Evolutionary conservation across 257 asterid species (phyloP), one percentile per base, ranked within the genome.

Genomic region (Osmanthus fragrans): DNA sequence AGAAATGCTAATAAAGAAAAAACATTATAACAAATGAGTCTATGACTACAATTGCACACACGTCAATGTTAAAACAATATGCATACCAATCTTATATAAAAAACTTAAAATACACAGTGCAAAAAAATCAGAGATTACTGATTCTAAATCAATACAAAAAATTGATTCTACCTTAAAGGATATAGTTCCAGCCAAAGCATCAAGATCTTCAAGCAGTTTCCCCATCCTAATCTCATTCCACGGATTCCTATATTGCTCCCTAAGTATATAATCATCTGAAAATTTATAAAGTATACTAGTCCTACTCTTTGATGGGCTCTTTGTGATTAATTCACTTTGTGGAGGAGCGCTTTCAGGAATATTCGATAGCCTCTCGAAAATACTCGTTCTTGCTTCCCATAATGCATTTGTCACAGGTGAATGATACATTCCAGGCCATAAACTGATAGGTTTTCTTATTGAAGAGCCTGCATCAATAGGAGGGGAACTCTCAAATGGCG

Each of bases 161-260:
- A 54, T 36, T 36, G 63, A 15, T 21, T 42, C 7, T 82, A 94
- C 97, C 97, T 94, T 94, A 73, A 83, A 89, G 33, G 97, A 92
- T 32, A 94, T 94, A 39, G 98, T 94, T 45, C 98, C 97, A 74
- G 98, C 98, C 85, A 94, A 85, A 84, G 98, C 98, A 85, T 94
- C 98, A 82, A 94, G 98, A 81, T 94, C 98, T 79, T 94, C 97
- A n/a, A 94, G 92, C 90, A 94, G 85, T 73, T 92, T 94, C 81
- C 97, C 98, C 82, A 88, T 82, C 88, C 98, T 88, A 76, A 94
- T 86, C 85, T 85, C 92, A 85, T 89, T 89, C 98, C 97, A 94
- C 0, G 98, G 96, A 83, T 94, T 92, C 81, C 97, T 87, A 63
- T 94, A 94, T 82, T 94, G 98, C 84, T 92, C 98, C 81, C 94